Percentiles rank a stretch among this genome's conserved stretches.
phyloP scores from a whole-genome alignment of 1,284 basidiomycete species.

The Boletellus deceptivus region DNA sequence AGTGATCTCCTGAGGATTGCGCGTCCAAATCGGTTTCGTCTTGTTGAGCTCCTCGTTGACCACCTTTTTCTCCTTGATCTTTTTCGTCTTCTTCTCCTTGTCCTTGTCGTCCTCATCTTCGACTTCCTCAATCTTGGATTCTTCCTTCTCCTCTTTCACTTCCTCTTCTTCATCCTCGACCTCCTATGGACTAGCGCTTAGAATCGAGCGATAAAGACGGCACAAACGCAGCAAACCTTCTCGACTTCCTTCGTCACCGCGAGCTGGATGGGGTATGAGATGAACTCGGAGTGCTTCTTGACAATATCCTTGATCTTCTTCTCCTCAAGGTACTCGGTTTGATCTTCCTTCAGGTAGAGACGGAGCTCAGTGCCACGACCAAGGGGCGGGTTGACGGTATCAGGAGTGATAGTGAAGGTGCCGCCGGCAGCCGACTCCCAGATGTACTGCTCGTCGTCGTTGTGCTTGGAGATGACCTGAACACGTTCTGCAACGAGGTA shows the following conservation, averaged over 20 bases:
- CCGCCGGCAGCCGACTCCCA: conserved; percentile 99
- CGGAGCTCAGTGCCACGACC: conserved; percentile 96
- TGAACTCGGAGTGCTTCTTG: conserved; percentile 99
- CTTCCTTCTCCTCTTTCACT: conserved; percentile 63
- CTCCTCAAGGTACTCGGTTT: conserved; percentile 98
- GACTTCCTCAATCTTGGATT: conserved; percentile 73
- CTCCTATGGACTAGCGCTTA: conserved; percentile 50
- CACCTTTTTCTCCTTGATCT: conserved; percentile 88
- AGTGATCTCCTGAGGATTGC: conserved; percentile 93
- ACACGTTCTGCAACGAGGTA: conserved; percentile 99
- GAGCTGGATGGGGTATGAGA: conserved; percentile 99
- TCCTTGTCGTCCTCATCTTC: conserved; percentile 85
- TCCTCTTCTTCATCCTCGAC: conserved; percentile 81
- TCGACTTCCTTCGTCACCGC: conserved; percentile 99
- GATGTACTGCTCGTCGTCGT: conserved; percentile 99
- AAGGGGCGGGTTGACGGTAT: conserved; percentile 86
- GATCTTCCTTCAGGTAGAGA: conserved; percentile 97
- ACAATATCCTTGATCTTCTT: conserved; percentile 99
- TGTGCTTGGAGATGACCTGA: conserved; percentile 99
- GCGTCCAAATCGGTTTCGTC: conserved; percentile 99
- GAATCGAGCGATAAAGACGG: conserved; percentile 1
- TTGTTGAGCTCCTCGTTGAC: conserved; percentile 99
- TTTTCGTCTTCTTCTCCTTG: conserved; percentile 97
- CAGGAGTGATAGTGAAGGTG: conserved; percentile 98
- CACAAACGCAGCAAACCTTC: conserved; percentile 57